Percentiles rank a stretch among this genome's conserved stretches.
phyloP scores from a whole-genome alignment of 192 early-diverging fungal species.

The Entophlyctis helioformis region DNA sequence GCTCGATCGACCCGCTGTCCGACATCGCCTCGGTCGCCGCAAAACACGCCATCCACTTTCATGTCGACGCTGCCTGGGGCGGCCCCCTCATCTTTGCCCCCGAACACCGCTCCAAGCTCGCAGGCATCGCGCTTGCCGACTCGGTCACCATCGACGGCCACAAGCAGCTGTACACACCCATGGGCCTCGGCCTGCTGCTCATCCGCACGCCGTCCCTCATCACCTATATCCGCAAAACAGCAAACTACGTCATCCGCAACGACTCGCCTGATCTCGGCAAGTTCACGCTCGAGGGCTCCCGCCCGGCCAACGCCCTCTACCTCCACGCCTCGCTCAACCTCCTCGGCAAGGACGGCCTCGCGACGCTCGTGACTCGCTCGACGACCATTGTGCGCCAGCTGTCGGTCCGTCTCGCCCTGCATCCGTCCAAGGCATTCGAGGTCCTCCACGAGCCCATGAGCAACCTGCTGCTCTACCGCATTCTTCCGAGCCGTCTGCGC shows the following conservation, averaged over 20 bases:
- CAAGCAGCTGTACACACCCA: conserved; percentile 49
- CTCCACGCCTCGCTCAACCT: conserved; percentile 36
- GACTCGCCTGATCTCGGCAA: conserved; percentile 38
- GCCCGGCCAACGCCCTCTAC: conserved; percentile 37
- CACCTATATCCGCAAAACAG: conserved; percentile 34
- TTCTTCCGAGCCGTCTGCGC: conserved; percentile 26
- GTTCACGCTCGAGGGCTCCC: conserved; percentile 40
- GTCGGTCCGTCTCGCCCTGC: conserved; percentile 16
- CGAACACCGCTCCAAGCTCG: conserved; percentile 30
- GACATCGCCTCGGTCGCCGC: conserved; percentile 12
- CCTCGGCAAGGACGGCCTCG: conserved; percentile 39
- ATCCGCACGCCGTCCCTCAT: conserved; percentile 20
- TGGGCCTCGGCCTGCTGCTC: conserved; percentile 41
- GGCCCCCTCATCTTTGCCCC: conserved; percentile 40
- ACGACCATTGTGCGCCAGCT: conserved; percentile 35
- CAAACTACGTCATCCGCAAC: conserved; percentile 40
- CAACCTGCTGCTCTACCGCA: conserved; percentile 40
- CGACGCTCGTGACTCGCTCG: conserved; percentile 34
- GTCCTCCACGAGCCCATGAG: conserved; percentile 28
- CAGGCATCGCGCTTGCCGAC: conserved; percentile 34
- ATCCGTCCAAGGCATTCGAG: conserved; percentile 28
- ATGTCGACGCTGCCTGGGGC: conserved; percentile 50
- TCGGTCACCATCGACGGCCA: conserved; percentile 47
- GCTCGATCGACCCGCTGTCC: conserved; percentile 31
- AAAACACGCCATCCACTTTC: conserved; percentile 30